These are phyloP conservation scores for Myxozyma monticola DNA, from an alignment of 805 yeast species.

Conservation along the genomic window DNA sequence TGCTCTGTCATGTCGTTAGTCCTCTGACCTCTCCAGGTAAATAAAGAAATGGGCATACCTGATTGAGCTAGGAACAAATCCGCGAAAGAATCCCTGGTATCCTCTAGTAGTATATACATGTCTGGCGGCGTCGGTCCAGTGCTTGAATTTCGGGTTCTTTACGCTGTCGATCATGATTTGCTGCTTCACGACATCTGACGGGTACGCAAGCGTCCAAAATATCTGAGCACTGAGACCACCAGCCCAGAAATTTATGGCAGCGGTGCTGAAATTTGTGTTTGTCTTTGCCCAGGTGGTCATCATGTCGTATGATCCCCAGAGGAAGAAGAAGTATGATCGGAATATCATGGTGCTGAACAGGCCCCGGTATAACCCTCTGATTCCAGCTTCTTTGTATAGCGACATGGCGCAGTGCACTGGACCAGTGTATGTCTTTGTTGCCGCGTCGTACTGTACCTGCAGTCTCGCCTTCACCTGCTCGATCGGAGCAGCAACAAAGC, in stretches of 20 bases:
- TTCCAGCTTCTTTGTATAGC: constrained; percentile 52
- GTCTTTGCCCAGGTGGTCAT: constrained; percentile 67
- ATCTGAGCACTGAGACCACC: constrained; percentile 81
- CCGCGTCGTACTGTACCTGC: constrained; percentile 86
- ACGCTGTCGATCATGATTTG: constrained; percentile 79
- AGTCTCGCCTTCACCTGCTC: constrained; percentile 85
- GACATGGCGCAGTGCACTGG: constrained; percentile 67
- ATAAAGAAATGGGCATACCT: constrained; percentile 6
- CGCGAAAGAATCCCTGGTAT: constrained; percentile 69
- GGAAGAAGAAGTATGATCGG: constrained; percentile 79
- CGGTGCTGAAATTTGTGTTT: constrained; percentile 63
- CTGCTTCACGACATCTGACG: constrained; percentile 85
- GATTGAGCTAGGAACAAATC: constrained; percentile 72
- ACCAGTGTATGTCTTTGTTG: constrained; percentile 64
- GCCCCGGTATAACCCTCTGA: constrained; percentile 77
- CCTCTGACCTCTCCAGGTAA: background rate
- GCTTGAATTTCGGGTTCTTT: constrained; percentile 64
- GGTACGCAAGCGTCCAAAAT: constrained; percentile 88
- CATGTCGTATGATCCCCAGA: constrained; percentile 93
- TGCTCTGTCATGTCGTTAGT: constrained; percentile 48
- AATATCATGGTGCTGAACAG: constrained; percentile 82
- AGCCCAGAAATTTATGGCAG: constrained; percentile 83
- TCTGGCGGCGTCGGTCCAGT: constrained; percentile 70
- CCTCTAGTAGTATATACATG: constrained; percentile 59
- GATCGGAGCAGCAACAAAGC: constrained; percentile 93